phyloP scores from a whole-genome alignment of 2,329 filamentous ascomycete genomes.

The Helminthosporium solani region DNA sequence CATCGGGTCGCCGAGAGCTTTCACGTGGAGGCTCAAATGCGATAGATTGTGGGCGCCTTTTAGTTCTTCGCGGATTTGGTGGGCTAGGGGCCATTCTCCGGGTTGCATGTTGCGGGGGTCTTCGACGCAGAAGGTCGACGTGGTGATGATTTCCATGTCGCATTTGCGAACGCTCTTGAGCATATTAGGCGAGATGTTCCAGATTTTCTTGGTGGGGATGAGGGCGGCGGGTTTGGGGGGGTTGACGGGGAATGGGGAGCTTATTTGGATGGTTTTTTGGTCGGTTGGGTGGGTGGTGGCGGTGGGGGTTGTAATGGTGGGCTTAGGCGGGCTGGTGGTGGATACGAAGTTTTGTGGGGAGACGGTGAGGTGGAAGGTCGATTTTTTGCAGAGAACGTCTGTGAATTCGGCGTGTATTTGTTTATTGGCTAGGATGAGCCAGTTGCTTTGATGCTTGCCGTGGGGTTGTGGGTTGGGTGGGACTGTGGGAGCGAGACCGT shows the following conservation, averaged over 20 bases:
- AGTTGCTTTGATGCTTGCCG: conserved; percentile 16
- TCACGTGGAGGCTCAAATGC: conserved; percentile 31
- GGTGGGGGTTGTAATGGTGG: conserved; percentile 4
- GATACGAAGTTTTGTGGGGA: conserved; percentile 31
- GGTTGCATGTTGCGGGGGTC: conserved; percentile 40
- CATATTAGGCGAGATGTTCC: conserved; percentile 26
- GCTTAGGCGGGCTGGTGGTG: conserved; percentile 1
- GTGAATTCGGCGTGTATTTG: conserved; percentile 39
- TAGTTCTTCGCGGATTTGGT: conserved; percentile 27
- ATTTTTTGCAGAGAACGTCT: conserved; percentile 33
- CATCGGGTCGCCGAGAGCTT: conserved; percentile 40
- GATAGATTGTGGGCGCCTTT: conserved; percentile 18
- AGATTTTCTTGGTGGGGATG: conserved; percentile 23
- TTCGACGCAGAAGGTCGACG: conserved; percentile 36
- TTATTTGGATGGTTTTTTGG: too few species aligned
- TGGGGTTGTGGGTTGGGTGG: background rate
- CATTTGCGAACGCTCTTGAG: conserved; percentile 27
- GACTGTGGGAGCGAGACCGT: background rate
- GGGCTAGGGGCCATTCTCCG: conserved; percentile 32
- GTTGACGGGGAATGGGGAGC: too few species aligned
- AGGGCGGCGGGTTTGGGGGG: too few species aligned
- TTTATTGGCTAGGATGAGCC: conserved; percentile 34
- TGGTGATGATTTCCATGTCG: conserved; percentile 34
- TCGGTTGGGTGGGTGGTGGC: conserved; percentile 2
- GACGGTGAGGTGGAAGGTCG: conserved; percentile 35